Evolutionary conservation across 2,329 filamentous ascomycete species (phyloP).

Genomic region (Hysterium pulicare): DNA sequence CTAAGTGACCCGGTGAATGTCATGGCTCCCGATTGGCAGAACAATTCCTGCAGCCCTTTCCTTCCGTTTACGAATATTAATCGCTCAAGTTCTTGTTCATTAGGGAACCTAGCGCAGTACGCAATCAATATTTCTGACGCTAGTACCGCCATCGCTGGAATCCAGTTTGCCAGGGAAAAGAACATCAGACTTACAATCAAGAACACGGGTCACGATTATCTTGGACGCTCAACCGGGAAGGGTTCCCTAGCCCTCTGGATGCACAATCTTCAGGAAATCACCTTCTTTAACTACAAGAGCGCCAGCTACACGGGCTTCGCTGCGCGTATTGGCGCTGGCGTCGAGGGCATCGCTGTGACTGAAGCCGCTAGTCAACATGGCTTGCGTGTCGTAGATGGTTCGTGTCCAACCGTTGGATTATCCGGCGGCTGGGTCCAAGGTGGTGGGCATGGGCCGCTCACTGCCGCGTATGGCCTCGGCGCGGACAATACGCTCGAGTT

Average conservation of each 20-base stretch:
- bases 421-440: conserved; percentile 4
- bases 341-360: conserved; percentile 11
- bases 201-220: conserved; percentile 5
- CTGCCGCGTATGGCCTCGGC: conserved; percentile 17
- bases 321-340: no score
- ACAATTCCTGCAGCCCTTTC: no score
- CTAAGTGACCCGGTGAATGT: no score
- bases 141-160: neutral
- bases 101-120: conserved; percentile 1
- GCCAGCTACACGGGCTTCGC: conserved; percentile 8
- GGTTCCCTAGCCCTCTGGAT: conserved; percentile 3
- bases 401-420: conserved; percentile 6
- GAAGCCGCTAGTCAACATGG: neutral
- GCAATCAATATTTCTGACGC: conserved; percentile 4
- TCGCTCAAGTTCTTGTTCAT: no score
- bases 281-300: conserved; percentile 2
- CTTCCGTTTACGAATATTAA: no score
- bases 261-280: conserved; percentile 9
- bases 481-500: conserved; percentile 39
- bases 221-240: neutral
- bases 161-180: conserved; percentile 3
- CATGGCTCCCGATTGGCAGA: no score
- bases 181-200: conserved; percentile 3
- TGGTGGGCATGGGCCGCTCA: conserved; percentile 9
- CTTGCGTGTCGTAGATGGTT: conserved; percentile 11